These are phyloP conservation scores for Fusarium miscanthi DNA, from an alignment of 2,329 filamentous ascomycete genomes.

Conservation along the genomic window DNA sequence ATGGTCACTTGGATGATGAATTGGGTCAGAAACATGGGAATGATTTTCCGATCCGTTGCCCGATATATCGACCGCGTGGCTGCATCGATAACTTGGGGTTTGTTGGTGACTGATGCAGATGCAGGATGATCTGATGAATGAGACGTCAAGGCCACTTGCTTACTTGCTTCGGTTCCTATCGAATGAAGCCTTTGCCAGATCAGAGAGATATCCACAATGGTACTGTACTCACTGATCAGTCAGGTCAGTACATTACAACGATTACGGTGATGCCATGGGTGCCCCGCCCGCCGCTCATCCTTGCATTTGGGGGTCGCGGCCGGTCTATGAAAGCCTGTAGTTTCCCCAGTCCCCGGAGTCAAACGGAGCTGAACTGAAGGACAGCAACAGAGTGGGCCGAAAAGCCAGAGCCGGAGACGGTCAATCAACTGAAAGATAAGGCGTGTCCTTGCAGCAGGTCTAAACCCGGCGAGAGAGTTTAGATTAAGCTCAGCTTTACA, in stretches of 20 bases:
- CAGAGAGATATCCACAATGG: slow-evolving; percentile 5
- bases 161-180: background rate
- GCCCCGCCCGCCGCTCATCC: slow-evolving; percentile 17
- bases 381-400: slow-evolving; percentile 24
- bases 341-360: slow-evolving; percentile 39
- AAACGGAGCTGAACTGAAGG: slow-evolving; percentile 41
- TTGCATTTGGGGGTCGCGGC: slow-evolving; percentile 9
- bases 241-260: slow-evolving; percentile 2
- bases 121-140: slow-evolving; percentile 35
- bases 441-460: slow-evolving; percentile 25
- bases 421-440: background rate
- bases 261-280: slow-evolving; percentile 4
- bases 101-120: background rate
- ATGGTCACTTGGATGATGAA: background rate
- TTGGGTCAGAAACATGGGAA: background rate
- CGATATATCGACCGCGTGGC: slow-evolving; percentile 23
- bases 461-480: slow-evolving; percentile 19
- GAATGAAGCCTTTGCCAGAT: slow-evolving; percentile 33
- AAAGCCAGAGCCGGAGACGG: background rate
- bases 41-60: slow-evolving; percentile 34
- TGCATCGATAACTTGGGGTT: slow-evolving; percentile 10
- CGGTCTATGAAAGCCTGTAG: background rate
- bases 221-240: slow-evolving; percentile 3
- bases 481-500: slow-evolving; percentile 33
- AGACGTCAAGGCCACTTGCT: slow-evolving; percentile 19